Evolutionary conservation across 2,329 filamentous ascomycete species (phyloP).

Genomic region (Alternaria alternata): DNA sequence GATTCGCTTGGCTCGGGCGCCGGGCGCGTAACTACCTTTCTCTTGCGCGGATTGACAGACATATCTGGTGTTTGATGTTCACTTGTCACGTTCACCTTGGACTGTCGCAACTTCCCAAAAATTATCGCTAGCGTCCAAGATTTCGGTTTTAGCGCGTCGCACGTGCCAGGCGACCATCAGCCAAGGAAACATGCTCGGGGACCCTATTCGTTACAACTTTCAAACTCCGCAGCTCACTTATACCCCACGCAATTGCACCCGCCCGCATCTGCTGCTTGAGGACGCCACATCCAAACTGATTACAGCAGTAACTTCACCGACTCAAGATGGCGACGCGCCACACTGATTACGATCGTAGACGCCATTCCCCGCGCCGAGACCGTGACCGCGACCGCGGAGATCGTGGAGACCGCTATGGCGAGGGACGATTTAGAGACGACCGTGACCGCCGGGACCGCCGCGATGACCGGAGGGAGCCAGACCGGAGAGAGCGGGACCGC

Average conservation of each 20-base stretch:
- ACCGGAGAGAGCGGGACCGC: conserved; percentile 60
- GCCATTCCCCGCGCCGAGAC: conserved; percentile 43
- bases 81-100: conserved; percentile 8
- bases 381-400: conserved; percentile 42
- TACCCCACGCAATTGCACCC: conserved; percentile 10
- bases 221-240: conserved; percentile 1
- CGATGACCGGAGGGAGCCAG: conserved; percentile 55
- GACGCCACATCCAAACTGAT: conserved; percentile 17
- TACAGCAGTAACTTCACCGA: conserved; percentile 32
- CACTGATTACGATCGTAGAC: conserved; percentile 69
- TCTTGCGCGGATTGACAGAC: conserved; percentile 60
- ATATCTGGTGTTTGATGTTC: conserved; percentile 25
- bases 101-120: conserved; percentile 27
- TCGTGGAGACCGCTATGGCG: conserved; percentile 56
- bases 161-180: conserved; percentile 19
- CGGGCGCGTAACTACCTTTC: conserved; percentile 53
- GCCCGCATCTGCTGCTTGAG: neutral
- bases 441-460: conserved; percentile 61
- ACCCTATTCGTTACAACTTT: conserved; percentile 4
- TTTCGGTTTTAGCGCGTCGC: conserved; percentile 29
- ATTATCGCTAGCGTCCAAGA: conserved; percentile 32
- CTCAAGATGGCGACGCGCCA: conserved; percentile 60
- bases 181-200: conserved; percentile 14
- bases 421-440: conserved; percentile 57
- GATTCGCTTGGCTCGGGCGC: conserved; percentile 39